Conservation (phyloP, 1,284 basidiomycete species). For the Moesziomyces sp. region DNA sequence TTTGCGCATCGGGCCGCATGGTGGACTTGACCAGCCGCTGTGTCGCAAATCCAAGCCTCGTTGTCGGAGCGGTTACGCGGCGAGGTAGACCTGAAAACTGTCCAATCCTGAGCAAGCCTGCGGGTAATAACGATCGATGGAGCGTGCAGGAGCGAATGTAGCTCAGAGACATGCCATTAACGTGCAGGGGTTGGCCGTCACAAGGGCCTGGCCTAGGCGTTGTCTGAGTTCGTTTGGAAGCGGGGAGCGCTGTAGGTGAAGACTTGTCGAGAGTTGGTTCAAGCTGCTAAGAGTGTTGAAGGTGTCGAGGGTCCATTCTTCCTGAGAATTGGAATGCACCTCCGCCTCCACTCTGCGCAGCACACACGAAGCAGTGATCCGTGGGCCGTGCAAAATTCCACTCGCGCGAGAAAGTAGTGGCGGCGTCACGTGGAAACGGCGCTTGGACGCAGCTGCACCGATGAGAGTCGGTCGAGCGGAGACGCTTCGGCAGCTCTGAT, state of each 20-base stretch:
- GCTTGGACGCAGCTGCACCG: background rate
- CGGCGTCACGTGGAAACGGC: background rate
- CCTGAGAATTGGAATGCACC: background rate
- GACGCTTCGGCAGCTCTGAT: background rate
- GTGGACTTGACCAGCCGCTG: constrained; percentile 11
- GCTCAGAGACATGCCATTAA: constrained; percentile 40
- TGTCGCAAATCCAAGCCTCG: background rate
- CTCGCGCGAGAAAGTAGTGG: constrained; percentile 22
- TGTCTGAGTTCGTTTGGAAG: background rate
- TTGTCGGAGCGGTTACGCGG: background rate
- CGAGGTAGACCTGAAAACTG: no score
- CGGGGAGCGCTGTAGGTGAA: no score
- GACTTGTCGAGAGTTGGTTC: no score
- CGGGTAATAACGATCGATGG: constrained; percentile 9
- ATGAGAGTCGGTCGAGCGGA: background rate
- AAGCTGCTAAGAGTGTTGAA: background rate
- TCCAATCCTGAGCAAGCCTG: background rate
- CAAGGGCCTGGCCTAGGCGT: background rate
- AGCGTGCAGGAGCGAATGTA: constrained; percentile 22
- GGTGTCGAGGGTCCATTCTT: background rate
- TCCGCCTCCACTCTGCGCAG: constrained; percentile 18
- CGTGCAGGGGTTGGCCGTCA: constrained; percentile 9
- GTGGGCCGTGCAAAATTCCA: constrained; percentile 19
- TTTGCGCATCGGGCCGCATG: constrained; percentile 31
- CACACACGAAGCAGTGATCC: background rate